phyloP scores from a whole-genome alignment of 2,329 filamentous ascomycete species.

The Epichloe scottii region DNA sequence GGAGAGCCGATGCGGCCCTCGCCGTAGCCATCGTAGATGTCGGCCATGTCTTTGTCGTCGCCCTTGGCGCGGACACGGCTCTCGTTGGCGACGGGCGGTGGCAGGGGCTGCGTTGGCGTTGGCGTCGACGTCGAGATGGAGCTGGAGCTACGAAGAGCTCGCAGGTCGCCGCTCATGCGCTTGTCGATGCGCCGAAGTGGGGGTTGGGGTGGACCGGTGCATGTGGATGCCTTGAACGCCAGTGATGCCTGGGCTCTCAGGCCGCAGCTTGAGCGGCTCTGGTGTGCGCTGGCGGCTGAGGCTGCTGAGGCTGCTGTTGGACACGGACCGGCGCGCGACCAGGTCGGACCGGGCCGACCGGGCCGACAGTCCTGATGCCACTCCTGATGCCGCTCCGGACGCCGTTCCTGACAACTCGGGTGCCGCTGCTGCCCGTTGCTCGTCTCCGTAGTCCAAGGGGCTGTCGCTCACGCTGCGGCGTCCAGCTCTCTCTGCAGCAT shows the following conservation, averaged over 20 bases:
- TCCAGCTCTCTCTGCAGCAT: conserved; percentile 5
- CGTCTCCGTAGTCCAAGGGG: not conserved
- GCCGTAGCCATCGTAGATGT: conserved; percentile 91
- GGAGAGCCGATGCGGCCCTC: conserved; percentile 78
- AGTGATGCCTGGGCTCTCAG: conserved; percentile 48
- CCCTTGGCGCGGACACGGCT: conserved; percentile 58
- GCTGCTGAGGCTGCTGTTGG: conserved; percentile 38
- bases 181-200: conserved; percentile 58
- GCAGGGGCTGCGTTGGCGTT: conserved; percentile 2
- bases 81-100: conserved; percentile 70
- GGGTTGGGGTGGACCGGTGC: conserved; percentile 31
- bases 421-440: conserved; percentile 1
- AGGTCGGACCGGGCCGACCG: conserved; percentile 13
- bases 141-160: conserved; percentile 17
- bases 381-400: conserved; percentile 1
- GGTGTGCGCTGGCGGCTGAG: conserved; percentile 37
- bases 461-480: conserved; percentile 7
- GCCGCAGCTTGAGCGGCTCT: conserved; percentile 41
- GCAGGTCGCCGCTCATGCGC: conserved; percentile 63
- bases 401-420: not conserved
- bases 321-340: conserved; percentile 30
- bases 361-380: conserved; percentile 1
- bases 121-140: conserved; percentile 1
- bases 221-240: conserved; percentile 16
- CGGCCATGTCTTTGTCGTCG: conserved; percentile 61